Conservation (phyloP, 2,329 filamentous ascomycete genomes). For the Neofusicoccum laricinum region DNA sequence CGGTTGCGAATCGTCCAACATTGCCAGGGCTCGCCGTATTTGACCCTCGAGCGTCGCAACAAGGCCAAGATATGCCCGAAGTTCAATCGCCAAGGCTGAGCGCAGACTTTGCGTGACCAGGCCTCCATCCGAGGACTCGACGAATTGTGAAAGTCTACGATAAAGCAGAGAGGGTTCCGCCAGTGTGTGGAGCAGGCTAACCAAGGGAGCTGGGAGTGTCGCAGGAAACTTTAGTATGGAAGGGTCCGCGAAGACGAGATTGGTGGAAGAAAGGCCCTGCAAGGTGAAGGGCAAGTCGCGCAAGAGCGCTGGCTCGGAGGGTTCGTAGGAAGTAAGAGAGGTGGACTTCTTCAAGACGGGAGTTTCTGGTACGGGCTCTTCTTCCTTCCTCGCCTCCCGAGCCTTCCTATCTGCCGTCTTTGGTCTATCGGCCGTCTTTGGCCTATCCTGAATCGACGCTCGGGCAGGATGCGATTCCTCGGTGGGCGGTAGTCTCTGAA, state of each 20-base stretch:
- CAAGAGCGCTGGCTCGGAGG: conserved; percentile 47
- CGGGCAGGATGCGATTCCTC: conserved; percentile 27
- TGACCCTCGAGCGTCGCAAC: conserved; percentile 92
- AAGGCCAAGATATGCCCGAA: conserved; percentile 84
- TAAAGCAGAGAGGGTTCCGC: conserved; percentile 95
- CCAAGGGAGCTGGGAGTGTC: conserved; percentile 76
- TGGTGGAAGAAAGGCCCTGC: conserved; percentile 85
- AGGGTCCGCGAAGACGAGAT: conserved; percentile 70
- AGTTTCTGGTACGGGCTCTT: conserved; percentile 18
- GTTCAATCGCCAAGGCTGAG: conserved; percentile 78
- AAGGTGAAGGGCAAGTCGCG: conserved; percentile 85
- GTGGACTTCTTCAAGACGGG: conserved; percentile 10
- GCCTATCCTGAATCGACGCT: neutral
- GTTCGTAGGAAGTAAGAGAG: conserved; percentile 22
- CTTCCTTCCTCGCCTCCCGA: conserved; percentile 25
- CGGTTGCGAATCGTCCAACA: conserved; percentile 66
- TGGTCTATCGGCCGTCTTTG: conserved; percentile 23
- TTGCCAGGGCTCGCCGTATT: conserved; percentile 76
- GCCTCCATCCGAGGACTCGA: conserved; percentile 75
- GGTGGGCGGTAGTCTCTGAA: conserved; percentile 38
- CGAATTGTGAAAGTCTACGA: conserved; percentile 73
- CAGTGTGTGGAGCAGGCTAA: conserved; percentile 83
- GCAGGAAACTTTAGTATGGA: conserved; percentile 72
- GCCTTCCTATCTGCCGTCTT: conserved; percentile 19
- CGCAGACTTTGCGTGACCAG: conserved; percentile 89